Conservation (phyloP, 768 basidiomycete genomes). For the Amanita fuliginea region DNA sequence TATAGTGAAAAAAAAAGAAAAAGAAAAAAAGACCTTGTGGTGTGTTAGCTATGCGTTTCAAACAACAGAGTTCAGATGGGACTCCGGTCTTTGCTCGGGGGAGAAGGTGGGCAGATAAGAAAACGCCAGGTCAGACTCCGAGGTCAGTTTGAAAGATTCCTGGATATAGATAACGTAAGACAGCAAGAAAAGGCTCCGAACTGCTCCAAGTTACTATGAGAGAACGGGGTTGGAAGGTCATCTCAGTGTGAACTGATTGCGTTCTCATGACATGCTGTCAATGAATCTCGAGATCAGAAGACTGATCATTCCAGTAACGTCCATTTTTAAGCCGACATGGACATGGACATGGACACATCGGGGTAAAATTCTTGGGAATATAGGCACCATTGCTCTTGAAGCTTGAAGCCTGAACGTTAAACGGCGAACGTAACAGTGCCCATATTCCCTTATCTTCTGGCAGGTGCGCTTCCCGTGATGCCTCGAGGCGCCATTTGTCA, state of each 20-base stretch:
- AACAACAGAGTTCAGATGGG: too few relatives aligned
- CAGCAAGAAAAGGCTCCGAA: background rate
- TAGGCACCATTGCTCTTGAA: background rate
- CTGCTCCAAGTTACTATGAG: background rate
- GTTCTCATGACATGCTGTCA: slow-evolving; percentile 1
- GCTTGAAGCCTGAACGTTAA: background rate
- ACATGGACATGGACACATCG: background rate
- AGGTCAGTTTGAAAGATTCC: too few relatives aligned
- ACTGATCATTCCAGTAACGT: background rate
- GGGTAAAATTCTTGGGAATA: background rate
- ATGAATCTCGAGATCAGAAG: background rate
- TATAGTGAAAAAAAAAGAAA: too few relatives aligned
- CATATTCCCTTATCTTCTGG: too few relatives aligned
- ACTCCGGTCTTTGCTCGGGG: slow-evolving; percentile 1
- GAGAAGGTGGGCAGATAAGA: background rate
- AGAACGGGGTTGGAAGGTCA: background rate
- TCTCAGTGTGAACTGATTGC: background rate
- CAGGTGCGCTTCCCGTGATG: background rate
- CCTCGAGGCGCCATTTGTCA: background rate
- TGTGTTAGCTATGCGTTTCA: too few relatives aligned
- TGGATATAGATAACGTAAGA: background rate
- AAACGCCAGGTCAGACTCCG: slow-evolving; percentile 1
- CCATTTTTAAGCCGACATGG: background rate
- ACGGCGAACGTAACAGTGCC: too few relatives aligned
- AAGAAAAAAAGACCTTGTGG: too few relatives aligned